A percentile compares a stretch with the other conserved stretches of the same genome.
Conservation (phyloP, 169 alveolate genomes). For the Ichthyophthirius multifiliis region DNA sequence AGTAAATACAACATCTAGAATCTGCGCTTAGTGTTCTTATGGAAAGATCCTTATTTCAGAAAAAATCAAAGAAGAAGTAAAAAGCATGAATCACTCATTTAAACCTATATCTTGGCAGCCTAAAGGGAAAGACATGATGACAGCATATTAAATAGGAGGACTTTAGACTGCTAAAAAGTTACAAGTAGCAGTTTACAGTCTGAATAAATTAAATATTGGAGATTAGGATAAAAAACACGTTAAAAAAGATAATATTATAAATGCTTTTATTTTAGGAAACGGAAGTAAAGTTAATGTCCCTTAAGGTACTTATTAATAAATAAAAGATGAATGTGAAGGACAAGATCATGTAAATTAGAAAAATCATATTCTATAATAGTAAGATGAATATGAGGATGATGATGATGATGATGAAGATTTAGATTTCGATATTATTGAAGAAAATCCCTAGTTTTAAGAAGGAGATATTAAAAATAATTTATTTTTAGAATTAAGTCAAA, state of each 20-base stretch:
- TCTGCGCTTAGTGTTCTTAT: slow-evolving; percentile 64
- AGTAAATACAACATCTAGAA: slow-evolving; percentile 81
- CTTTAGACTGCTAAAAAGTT: background rate
- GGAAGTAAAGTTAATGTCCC: too few species aligned
- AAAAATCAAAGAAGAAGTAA: slow-evolving; percentile 10
- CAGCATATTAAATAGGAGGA: background rate
- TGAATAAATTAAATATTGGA: too few species aligned
- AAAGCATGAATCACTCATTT: background rate
- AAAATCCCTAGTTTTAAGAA: background rate
- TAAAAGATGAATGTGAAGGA: too few species aligned
- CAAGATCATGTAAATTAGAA: too few species aligned
- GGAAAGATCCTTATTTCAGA: slow-evolving; percentile 53
- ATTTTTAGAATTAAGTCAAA: background rate
- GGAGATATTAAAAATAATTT: background rate
- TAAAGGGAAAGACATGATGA: background rate
- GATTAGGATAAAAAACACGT: too few species aligned
- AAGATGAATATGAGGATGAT: too few species aligned
- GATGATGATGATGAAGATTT: background rate
- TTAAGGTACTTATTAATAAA: too few species aligned
- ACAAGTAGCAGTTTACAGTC: background rate
- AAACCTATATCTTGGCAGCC: background rate
- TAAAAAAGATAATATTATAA: too few species aligned
- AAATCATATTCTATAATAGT: too few species aligned
- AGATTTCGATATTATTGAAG: slow-evolving; percentile 1
- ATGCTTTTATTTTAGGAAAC: too few species aligned